Conservation (phyloP, 164 flowering plant species). For the Stephania japonica region DNA sequence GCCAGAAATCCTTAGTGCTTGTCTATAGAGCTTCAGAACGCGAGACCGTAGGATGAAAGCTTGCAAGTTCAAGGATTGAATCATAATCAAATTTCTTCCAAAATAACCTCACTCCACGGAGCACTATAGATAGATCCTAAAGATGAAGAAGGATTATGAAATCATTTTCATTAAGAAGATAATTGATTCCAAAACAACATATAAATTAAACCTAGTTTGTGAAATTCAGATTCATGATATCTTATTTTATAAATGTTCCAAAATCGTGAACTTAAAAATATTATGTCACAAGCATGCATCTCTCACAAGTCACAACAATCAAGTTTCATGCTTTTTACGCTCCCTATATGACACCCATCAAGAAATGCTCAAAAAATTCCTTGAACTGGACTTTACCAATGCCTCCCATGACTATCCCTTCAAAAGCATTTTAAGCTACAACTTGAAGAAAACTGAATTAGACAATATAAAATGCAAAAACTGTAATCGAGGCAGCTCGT, state of each 20-base stretch:
- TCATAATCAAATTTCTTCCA: conserved; percentile 34
- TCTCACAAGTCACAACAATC: too few relatives aligned
- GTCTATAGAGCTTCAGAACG: conserved; percentile 81
- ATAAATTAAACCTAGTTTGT: background rate
- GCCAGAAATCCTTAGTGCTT: conserved; percentile 56
- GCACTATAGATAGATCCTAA: background rate
- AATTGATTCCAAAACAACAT: background rate
- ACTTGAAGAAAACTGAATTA: too few relatives aligned
- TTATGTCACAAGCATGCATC: too few relatives aligned
- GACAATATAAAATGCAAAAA: too few relatives aligned
- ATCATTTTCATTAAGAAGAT: background rate
- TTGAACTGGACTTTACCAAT: too few relatives aligned
- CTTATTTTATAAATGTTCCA: background rate
- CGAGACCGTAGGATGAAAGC: conserved; percentile 72
- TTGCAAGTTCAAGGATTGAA: conserved; percentile 53
- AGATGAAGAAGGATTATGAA: background rate
- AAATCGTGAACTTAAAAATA: background rate
- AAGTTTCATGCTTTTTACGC: too few relatives aligned
- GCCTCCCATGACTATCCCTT: too few relatives aligned
- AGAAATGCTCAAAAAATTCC: too few relatives aligned
- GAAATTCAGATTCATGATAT: background rate
- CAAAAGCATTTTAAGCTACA: too few relatives aligned
- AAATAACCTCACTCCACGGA: background rate
- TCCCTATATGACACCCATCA: too few relatives aligned
- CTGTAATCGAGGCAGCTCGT: too few relatives aligned